A percentile compares a stretch with the other conserved stretches of the same genome.
Evolutionary conservation across 1,284 basidiomycete genomes (phyloP).

Genomic region (Anthracocystis setariae): DNA sequence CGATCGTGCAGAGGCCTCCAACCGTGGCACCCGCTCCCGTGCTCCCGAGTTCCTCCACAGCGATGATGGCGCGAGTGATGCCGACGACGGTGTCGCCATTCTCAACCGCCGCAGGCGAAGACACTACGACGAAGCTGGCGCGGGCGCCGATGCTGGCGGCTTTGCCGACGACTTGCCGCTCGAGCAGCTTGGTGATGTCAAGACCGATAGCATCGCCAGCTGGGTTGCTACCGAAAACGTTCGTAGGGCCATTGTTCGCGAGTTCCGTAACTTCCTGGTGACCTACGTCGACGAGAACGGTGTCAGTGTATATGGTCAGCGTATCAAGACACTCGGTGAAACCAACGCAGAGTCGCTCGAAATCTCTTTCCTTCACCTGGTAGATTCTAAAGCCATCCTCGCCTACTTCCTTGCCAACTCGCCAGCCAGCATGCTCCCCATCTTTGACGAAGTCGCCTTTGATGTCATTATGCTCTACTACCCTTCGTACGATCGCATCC

Average conservation of each 20-base stretch:
- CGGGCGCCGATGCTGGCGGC: conserved; percentile 73
- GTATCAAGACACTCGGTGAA: conserved; percentile 93
- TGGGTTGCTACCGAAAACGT: conserved; percentile 96
- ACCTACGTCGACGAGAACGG: conserved; percentile 93
- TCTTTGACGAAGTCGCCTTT: conserved; percentile 95
- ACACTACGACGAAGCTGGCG: conserved; percentile 69
- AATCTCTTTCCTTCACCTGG: conserved; percentile 92
- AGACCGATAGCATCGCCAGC: conserved; percentile 93
- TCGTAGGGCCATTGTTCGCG: conserved; percentile 85
- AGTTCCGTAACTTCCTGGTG: conserved; percentile 95
- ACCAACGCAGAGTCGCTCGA: conserved; percentile 97
- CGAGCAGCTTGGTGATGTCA: conserved; percentile 96
- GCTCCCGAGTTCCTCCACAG: conserved; percentile 86
- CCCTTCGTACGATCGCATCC: conserved; percentile 94
- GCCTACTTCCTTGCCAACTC: conserved; percentile 97
- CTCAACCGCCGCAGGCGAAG: conserved; percentile 67
- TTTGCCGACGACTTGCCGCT: conserved; percentile 83
- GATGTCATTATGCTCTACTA: conserved; percentile 94
- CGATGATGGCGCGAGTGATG: conserved; percentile 70
- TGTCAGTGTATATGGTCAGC: conserved; percentile 90
- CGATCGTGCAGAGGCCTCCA: conserved; percentile 79
- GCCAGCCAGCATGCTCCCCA: conserved; percentile 87
- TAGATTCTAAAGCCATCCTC: conserved; percentile 88
- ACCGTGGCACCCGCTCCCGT: conserved; percentile 73
- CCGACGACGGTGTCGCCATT: conserved; percentile 64